Evolutionary conservation across 306 rosid genomes (phyloP).

Genomic region (Glycine latifolia): DNA sequence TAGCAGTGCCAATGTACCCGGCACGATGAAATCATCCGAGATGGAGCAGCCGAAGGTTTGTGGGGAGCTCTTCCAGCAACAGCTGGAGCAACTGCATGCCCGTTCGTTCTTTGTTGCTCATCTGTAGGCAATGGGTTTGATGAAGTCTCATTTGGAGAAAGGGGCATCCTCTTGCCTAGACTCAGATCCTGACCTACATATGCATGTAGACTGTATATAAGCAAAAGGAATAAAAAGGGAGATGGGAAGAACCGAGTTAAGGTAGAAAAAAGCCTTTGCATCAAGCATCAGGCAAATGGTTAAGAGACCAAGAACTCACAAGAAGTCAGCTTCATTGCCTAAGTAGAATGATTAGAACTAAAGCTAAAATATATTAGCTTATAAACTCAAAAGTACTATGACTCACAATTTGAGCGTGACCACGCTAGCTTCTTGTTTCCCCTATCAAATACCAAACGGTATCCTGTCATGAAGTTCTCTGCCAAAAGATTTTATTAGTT

Average conservation of each 20-base stretch:
- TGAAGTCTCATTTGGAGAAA: constrained; percentile 61
- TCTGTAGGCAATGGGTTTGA: constrained; percentile 78
- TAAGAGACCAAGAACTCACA: background rate
- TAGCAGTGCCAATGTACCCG: constrained; percentile 51
- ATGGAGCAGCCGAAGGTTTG: constrained; percentile 77
- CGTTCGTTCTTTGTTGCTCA: constrained; percentile 79
- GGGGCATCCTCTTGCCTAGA: constrained; percentile 64
- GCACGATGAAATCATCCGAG: constrained; percentile 45
- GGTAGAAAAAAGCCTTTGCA: too few relatives aligned
- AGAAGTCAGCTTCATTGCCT: constrained; percentile 29
- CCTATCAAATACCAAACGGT: constrained; percentile 87
- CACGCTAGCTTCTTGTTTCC: constrained; percentile 80
- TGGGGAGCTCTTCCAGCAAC: constrained; percentile 90
- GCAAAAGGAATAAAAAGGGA: background rate
- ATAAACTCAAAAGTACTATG: constrained; percentile 35
- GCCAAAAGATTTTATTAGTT: constrained; percentile 44
- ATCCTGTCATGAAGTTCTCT: constrained; percentile 93
- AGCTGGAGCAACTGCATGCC: constrained; percentile 83
- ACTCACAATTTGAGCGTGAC: constrained; percentile 90
- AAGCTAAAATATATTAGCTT: constrained; percentile 16
- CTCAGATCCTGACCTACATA: constrained; percentile 81
- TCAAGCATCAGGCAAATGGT: background rate
- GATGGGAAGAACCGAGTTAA: too few relatives aligned
- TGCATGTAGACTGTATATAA: constrained; percentile 29
- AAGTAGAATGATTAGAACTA: constrained; percentile 14